Evolutionary conservation across 257 asterid species (phyloP).

Genomic region (Eustoma russellianum): DNA sequence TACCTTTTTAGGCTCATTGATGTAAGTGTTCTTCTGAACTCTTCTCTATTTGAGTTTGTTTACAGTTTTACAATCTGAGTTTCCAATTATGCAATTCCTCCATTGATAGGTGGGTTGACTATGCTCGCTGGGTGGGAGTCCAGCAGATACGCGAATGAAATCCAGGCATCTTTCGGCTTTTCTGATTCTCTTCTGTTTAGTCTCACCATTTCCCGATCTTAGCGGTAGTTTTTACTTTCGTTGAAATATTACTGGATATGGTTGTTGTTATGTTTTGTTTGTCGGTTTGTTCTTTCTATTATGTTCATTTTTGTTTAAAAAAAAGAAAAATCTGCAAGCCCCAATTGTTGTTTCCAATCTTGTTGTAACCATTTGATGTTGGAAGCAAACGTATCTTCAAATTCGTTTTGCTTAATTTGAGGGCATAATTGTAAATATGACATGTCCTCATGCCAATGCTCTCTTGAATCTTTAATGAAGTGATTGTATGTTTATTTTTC

Average conservation of each 20-base stretch:
- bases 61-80: constrained; percentile 1
- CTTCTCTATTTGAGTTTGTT: neutral
- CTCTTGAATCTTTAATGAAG: too few species aligned
- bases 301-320: neutral
- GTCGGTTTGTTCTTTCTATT: neutral
- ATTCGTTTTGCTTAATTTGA: too few species aligned
- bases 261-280: too few species aligned
- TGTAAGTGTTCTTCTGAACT: constrained; percentile 33
- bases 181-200: neutral
- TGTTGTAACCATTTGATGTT: neutral
- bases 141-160: constrained; percentile 56
- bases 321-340: neutral
- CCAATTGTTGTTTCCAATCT: neutral
- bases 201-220: too few species aligned
- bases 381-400: neutral
- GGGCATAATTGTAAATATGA: too few species aligned
- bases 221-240: too few species aligned
- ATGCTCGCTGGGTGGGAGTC: constrained; percentile 79
- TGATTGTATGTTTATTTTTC: too few species aligned
- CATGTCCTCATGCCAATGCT: too few species aligned
- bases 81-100: constrained; percentile 1
- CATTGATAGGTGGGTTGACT: constrained; percentile 88
- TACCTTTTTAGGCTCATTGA: constrained; percentile 85
- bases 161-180: constrained; percentile 1
- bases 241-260: too few species aligned